Percentiles rank a stretch among this genome's conserved stretches.
phyloP scores from a whole-genome alignment of 2,329 filamentous ascomycete genomes.

The Chaetomium olivaceum region DNA sequence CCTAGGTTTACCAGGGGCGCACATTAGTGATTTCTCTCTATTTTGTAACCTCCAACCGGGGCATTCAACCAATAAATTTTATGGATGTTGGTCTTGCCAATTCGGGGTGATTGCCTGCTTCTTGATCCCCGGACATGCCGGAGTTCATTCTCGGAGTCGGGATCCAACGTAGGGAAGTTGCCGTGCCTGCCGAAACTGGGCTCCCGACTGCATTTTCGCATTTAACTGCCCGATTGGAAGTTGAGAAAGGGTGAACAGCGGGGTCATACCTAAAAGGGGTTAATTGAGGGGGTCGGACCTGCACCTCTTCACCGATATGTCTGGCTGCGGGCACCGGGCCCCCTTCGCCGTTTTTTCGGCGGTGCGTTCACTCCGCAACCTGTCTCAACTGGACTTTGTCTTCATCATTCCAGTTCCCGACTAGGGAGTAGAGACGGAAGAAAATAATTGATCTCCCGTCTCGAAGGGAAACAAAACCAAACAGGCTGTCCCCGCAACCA shows the following conservation, averaged over 20 bases:
- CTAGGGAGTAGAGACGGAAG: neutral
- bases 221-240: conserved; percentile 12
- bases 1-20: neutral
- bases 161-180: neutral
- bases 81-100: neutral
- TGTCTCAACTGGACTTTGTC: neutral
- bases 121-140: neutral
- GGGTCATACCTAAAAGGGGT: conserved; percentile 11
- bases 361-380: neutral
- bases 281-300: conserved; percentile 13
- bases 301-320: conserved; percentile 19
- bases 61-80: neutral
- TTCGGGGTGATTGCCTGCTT: neutral
- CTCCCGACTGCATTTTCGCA: neutral
- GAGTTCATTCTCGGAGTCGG: conserved; percentile 2
- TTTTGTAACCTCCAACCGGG: neutral
- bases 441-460: neutral
- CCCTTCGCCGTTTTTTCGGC: neutral
- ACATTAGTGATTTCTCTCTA: neutral
- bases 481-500: neutral
- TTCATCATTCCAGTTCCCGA: neutral
- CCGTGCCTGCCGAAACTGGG: neutral
- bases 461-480: neutral
- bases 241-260: conserved; percentile 1
- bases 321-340: neutral